Evolutionary conservation across 164 flowering plant species (phyloP), one percentile per base, ranked within the genome.

Genomic region (Stephania japonica): DNA sequence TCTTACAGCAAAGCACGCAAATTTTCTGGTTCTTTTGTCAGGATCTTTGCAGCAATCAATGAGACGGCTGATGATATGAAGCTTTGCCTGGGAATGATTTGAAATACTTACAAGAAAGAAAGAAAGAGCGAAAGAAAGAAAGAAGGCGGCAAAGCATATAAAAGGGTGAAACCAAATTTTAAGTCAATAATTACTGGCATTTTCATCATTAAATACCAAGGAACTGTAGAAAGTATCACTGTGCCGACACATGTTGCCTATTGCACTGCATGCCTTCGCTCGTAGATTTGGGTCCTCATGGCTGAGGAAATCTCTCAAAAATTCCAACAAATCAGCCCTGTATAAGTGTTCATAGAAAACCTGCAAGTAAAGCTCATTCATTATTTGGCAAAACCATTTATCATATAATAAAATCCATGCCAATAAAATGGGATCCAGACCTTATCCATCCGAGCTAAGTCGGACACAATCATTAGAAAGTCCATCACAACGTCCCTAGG

Each of bases 191-290:
- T 21, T n/a, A 7, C 25, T 26, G 41, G 21, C 42, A 38, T 49
- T 10, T 41, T 7, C 50, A 43, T 62, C 59, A 16, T 38, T 56
- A 80, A 90, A 75, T 86, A 92, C 99, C 79, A 91, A 81, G 32
- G 83, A 81, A 72, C 73, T 75, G 75, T 93, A 95, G 73, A 93
- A 95, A 74, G 89, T 89, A 64, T 89, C 78, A 77, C 89, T 91
- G 75, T 95, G 95, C 21, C 99, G 92, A 79, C 97, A 95, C 99
- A 95, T 90, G 88, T 95, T 95, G 65, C 99, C 99, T n/a, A 93
- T 68, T 74, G 91, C 97, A 86, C 97, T 91, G 88, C 99, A 95
- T 25, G 93, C 81, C 79, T 95, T 93, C 71, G 97, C 91, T 65
- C 99, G 94, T 62, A 95, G 62, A 80, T 89, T 87, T 44, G 96